Percentiles rank a stretch among this genome's conserved stretches.
phyloP scores from a whole-genome alignment of 306 rosid species.

The Prunus padus region DNA sequence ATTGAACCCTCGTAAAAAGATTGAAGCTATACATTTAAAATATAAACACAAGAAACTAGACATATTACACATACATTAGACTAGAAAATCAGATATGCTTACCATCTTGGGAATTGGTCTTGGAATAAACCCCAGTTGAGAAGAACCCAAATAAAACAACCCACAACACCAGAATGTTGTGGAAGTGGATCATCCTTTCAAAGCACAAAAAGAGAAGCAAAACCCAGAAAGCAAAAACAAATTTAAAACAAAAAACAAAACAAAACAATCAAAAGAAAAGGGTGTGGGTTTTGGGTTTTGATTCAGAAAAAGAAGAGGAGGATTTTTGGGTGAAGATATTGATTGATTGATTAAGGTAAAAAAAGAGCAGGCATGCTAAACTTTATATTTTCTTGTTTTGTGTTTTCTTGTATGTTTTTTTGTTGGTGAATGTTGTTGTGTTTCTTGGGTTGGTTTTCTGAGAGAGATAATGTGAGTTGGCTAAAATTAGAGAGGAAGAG shows the following conservation, averaged over 20 bases:
- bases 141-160: slow-evolving; percentile 44
- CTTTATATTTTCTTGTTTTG: background rate
- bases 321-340: background rate
- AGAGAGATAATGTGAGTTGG: slow-evolving; percentile 1
- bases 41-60: background rate
- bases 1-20: too few relatives aligned
- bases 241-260: background rate
- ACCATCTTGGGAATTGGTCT: slow-evolving; percentile 44
- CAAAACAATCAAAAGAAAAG: background rate
- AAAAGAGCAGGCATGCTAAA: background rate
- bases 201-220: slow-evolving; percentile 6
- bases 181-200: slow-evolving; percentile 44
- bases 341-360: background rate
- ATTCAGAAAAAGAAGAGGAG: background rate
- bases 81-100: background rate
- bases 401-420: background rate
- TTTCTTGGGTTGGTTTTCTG: slow-evolving; percentile 5
- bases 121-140: slow-evolving; percentile 30
- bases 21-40: background rate
- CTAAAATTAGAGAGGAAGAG: slow-evolving; percentile 36
- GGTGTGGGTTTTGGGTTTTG: slow-evolving; percentile 1
- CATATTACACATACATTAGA: background rate
- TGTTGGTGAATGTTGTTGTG: slow-evolving; percentile 2
- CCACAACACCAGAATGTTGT: slow-evolving; percentile 58
- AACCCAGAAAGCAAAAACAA: background rate